A percentile compares a stretch with the other conserved stretches of the same genome.
Evolutionary conservation across 139 green algal genomes (phyloP).

Genomic region (Chlorella sp.): DNA sequence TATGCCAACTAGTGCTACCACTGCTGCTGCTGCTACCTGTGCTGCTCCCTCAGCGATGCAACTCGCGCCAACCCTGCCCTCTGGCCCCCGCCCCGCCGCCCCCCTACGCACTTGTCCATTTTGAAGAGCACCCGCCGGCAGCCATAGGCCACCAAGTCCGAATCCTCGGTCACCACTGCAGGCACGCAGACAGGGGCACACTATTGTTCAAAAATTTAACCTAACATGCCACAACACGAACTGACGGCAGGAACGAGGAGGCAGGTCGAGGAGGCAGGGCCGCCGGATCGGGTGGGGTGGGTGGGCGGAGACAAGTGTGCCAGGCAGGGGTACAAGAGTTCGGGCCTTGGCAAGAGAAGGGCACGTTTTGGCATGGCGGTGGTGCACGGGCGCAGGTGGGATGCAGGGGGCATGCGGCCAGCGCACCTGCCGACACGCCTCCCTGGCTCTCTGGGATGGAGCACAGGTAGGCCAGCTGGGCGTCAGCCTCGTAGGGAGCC

Average conservation of each 20-base stretch:
- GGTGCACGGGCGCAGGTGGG: no score
- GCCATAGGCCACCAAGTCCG: conserved; percentile 57
- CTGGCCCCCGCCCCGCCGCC: not conserved
- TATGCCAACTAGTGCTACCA: no score
- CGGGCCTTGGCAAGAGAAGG: no score
- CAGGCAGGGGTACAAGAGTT: no score
- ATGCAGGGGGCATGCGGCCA: no score
- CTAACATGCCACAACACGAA: no score
- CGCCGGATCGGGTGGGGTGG: not conserved
- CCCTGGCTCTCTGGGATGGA: conserved; percentile 76
- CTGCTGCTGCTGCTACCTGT: not conserved
- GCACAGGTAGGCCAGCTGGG: conserved; percentile 92
- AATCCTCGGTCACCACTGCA: conserved; percentile 59
- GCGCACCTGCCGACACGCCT: conserved; percentile 36
- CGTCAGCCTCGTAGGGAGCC: conserved; percentile 98
- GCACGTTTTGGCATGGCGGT: no score
- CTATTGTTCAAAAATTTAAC: not conserved
- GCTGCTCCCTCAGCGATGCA: not conserved
- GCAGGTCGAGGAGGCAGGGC: not conserved
- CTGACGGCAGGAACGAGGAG: no score
- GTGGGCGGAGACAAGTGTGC: not conserved
- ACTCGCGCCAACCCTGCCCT: no score
- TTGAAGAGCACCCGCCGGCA: conserved; percentile 61
- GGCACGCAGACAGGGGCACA: not conserved
- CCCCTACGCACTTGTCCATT: conserved; percentile 11